These are phyloP conservation scores for Parmelia sp. DNA, from an alignment of 495 filamentous ascomycete genomes.

Conservation along the genomic window DNA sequence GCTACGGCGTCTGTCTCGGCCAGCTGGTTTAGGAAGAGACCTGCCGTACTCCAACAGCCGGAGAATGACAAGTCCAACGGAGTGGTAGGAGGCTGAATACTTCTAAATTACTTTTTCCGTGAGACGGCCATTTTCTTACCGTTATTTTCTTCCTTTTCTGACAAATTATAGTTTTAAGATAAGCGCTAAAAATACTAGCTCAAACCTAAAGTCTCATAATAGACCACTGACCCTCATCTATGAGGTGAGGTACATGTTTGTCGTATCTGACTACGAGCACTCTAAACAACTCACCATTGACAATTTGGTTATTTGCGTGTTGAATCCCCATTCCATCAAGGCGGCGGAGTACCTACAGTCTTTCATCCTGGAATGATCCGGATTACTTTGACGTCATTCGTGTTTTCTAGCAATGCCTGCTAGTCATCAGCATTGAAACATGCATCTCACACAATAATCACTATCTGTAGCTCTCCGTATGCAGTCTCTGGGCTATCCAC, in stretches of 20 bases:
- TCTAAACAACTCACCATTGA: no score
- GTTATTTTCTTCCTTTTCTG: background rate
- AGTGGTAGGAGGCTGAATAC: conserved; percentile 4
- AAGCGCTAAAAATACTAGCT: conserved; percentile 5
- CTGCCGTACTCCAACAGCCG: background rate
- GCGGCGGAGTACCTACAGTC: background rate
- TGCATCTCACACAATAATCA: background rate
- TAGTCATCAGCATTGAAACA: background rate
- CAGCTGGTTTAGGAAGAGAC: background rate
- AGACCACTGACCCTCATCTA: conserved; percentile 5
- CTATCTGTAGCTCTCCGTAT: background rate
- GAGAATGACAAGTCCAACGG: background rate
- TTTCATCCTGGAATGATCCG: background rate
- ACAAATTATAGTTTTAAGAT: background rate
- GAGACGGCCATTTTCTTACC: background rate
- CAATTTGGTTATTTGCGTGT: background rate
- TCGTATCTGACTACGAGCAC: conserved; percentile 12
- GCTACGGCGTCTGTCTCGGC: background rate
- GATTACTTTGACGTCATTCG: conserved; percentile 2
- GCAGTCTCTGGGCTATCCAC: background rate
- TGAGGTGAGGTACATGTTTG: no score
- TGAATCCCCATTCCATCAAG: background rate
- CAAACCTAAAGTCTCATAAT: conserved; percentile 9
- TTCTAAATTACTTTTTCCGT: background rate
- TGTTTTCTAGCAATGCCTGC: background rate